Evolutionary conservation across 331 rosid species (phyloP).

Genomic region (Rosa hybrid): DNA sequence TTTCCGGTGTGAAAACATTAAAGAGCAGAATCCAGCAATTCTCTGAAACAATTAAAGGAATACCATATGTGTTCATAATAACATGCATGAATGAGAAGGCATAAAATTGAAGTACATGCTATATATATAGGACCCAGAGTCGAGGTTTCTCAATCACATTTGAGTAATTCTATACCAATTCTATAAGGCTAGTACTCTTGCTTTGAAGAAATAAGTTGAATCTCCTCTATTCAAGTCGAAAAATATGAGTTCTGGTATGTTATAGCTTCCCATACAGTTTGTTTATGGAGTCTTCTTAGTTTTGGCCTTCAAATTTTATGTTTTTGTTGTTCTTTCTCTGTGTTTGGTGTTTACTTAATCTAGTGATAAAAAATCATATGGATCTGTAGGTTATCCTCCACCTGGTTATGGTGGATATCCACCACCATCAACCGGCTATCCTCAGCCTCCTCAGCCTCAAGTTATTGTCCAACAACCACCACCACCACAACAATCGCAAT

Average conservation of each 20-base stretch:
- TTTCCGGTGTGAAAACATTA: neutral
- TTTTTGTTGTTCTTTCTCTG: neutral
- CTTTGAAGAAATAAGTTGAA: neutral
- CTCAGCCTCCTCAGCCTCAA: constrained; percentile 13
- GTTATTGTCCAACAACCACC: neutral
- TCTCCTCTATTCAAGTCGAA: neutral
- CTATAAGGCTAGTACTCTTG: neutral
- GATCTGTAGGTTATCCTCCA: constrained; percentile 16
- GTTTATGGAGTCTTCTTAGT: neutral
- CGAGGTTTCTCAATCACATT: neutral
- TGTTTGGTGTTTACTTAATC: neutral
- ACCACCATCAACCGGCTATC: neutral
- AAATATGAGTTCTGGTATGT: neutral
- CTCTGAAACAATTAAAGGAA: neutral
- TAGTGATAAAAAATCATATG: neutral
- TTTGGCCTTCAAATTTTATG: neutral
- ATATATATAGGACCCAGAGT: neutral
- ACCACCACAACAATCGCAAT: neutral
- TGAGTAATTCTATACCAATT: too few relatives aligned
- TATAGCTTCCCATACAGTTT: neutral
- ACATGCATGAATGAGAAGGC: neutral
- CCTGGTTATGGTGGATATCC: neutral
- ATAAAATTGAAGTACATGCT: neutral
- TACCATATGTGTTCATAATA: neutral
- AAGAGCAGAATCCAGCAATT: neutral